phyloP scores from a whole-genome alignment of 2,329 filamentous ascomycete genomes.

The Penicillium occitanis region DNA sequence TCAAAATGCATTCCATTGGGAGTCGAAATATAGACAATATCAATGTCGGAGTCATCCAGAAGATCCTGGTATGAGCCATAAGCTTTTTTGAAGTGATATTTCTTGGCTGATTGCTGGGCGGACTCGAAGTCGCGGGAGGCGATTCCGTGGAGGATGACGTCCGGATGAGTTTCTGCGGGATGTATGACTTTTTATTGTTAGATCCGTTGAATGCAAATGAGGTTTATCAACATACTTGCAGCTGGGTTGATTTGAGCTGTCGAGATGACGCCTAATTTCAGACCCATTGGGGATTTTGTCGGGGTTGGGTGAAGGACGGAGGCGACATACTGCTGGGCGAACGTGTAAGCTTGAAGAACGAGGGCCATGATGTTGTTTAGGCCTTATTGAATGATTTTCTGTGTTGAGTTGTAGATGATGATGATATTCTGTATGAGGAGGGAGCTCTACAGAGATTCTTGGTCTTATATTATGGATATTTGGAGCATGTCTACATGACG shows the following conservation, averaged over 20 bases:
- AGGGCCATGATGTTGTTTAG: slow-evolving; percentile 26
- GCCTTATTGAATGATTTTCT: background rate
- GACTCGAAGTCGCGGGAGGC: slow-evolving; percentile 52
- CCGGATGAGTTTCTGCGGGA: slow-evolving; percentile 55
- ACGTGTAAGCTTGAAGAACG: slow-evolving; percentile 27
- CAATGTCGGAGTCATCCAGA: slow-evolving; percentile 27
- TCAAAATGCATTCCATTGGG: slow-evolving; percentile 38
- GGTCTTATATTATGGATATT: background rate
- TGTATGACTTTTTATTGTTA: slow-evolving; percentile 32
- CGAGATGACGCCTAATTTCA: slow-evolving; percentile 29
- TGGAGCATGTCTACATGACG: background rate
- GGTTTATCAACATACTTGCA: slow-evolving; percentile 25
- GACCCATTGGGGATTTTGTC: slow-evolving; percentile 26
- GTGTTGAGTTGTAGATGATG: background rate
- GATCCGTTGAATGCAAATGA: background rate
- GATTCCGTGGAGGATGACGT: slow-evolving; percentile 55
- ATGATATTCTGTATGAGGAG: background rate
- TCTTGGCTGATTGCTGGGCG: slow-evolving; percentile 52
- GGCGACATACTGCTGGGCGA: slow-evolving; percentile 29
- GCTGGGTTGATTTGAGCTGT: slow-evolving; percentile 28
- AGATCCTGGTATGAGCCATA: slow-evolving; percentile 30
- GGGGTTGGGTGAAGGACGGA: slow-evolving; percentile 27
- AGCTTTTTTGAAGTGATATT: slow-evolving; percentile 51
- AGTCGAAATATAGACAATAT: slow-evolving; percentile 33
- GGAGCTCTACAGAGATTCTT: background rate